A percentile compares a stretch with the other conserved stretches of the same genome.
Conservation (phyloP, 495 filamentous ascomycete genomes). For the Symbiotaphrina buchneri region DNA sequence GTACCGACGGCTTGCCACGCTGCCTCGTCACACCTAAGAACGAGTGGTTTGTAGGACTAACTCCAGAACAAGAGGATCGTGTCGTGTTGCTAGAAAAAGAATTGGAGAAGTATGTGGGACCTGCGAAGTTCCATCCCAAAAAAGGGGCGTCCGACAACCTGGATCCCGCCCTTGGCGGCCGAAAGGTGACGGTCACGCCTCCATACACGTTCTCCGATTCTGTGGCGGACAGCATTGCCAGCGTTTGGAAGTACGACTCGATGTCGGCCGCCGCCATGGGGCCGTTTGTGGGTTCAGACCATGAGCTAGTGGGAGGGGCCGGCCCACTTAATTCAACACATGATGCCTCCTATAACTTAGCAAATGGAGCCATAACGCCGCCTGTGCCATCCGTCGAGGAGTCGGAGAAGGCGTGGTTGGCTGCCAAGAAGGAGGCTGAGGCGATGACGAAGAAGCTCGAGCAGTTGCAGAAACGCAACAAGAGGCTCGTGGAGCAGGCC, state of each 20-base stretch:
- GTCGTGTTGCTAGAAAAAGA: constrained; percentile 52
- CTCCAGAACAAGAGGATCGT: constrained; percentile 48
- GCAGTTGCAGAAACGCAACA: constrained; percentile 36
- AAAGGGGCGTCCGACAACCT: not conserved
- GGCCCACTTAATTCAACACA: constrained; percentile 6
- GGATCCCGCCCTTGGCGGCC: too few relatives aligned
- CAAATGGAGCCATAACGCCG: constrained; percentile 2
- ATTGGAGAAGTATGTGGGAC: constrained; percentile 16
- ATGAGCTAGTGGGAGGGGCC: not conserved
- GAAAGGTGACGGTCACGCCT: too few relatives aligned
- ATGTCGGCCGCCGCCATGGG: too few relatives aligned
- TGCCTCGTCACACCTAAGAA: constrained; percentile 54
- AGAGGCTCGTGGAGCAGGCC: constrained; percentile 17
- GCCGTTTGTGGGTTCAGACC: too few relatives aligned
- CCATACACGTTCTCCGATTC: too few relatives aligned
- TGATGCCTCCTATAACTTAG: too few relatives aligned
- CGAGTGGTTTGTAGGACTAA: constrained; percentile 59
- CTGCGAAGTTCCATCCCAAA: constrained; percentile 2
- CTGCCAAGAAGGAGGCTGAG: constrained; percentile 43
- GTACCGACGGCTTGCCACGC: constrained; percentile 18
- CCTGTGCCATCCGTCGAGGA: constrained; percentile 24
- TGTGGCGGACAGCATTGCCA: too few relatives aligned
- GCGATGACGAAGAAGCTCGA: constrained; percentile 42
- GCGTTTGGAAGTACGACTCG: too few relatives aligned
- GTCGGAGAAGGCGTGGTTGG: constrained; percentile 29